phyloP scores from a whole-genome alignment of 768 basidiomycete genomes.

The Strobilomyces confusus region DNA sequence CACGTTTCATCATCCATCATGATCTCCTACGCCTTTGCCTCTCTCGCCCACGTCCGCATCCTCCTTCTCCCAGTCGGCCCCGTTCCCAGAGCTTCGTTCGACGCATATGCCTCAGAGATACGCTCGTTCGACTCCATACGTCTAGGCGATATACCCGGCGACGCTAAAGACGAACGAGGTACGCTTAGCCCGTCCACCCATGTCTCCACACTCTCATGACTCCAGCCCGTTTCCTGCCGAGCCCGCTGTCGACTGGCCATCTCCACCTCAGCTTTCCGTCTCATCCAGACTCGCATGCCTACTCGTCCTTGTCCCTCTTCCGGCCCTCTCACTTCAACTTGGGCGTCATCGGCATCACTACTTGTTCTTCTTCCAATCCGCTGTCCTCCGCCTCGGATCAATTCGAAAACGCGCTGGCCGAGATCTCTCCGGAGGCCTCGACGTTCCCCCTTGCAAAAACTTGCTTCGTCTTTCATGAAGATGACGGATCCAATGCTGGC shows the following conservation, averaged over 20 bases:
- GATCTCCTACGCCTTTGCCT: slow-evolving; percentile 72
- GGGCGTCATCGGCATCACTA: slow-evolving; percentile 84
- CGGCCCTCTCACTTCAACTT: slow-evolving; percentile 80
- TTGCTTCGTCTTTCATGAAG: slow-evolving; percentile 83
- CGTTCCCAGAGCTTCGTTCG: slow-evolving; percentile 65
- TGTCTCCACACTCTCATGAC: slow-evolving; percentile 1
- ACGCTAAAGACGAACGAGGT: slow-evolving; percentile 76
- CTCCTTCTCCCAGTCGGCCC: slow-evolving; percentile 83
- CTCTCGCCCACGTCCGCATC: slow-evolving; percentile 80
- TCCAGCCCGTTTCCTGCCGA: slow-evolving; percentile 81
- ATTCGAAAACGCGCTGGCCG: slow-evolving; percentile 60
- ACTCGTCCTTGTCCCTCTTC: slow-evolving; percentile 66
- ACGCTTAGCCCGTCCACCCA: slow-evolving; percentile 15
- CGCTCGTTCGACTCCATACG: slow-evolving; percentile 68
- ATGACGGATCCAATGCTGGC: slow-evolving; percentile 47
- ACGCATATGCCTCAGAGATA: slow-evolving; percentile 71
- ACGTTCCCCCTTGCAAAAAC: slow-evolving; percentile 76
- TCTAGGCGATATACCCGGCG: slow-evolving; percentile 79
- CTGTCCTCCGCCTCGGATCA: slow-evolving; percentile 53
- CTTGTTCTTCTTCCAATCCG: slow-evolving; percentile 54
- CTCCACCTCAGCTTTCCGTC: slow-evolving; percentile 77
- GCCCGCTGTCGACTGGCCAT: slow-evolving; percentile 66
- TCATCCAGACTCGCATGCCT: slow-evolving; percentile 68
- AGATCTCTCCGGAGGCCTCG: slow-evolving; percentile 62
- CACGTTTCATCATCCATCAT: slow-evolving; percentile 32